Base-by-base conservation (phyloP, 148 eudicot species). In the Polygonum aviculare region DNA sequence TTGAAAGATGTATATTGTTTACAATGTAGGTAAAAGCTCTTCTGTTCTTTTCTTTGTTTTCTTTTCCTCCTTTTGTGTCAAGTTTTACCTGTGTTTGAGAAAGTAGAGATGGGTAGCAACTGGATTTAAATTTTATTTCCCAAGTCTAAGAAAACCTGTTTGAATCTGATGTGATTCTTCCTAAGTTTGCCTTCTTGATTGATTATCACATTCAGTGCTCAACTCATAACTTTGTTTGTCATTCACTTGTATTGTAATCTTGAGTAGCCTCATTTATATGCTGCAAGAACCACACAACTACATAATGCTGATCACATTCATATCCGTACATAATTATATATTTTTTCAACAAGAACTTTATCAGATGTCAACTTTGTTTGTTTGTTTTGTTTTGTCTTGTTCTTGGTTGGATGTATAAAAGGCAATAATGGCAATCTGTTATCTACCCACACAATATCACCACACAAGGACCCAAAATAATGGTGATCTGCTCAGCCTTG, bases 61-160 rank as follows among this genome's bases (percentile, higher is more conserved):
- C 16, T 35, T 16, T 14, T 9, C 15, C 45, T 8, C 67, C 21
- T 35, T 65, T 65, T 35, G 71, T 35, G 71, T 35, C 41, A 65
- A 65, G 71, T 15, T 65, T 67, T 67, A 38, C 35, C 15, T 67
- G 44, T 67, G 72, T 67, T 67, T 60, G n/a, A 33, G 47, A 21
- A 33, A 57, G 71, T 12, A 38, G 31, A 63, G 69, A 10, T 63
- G 69, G 39, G 69, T 63, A 63, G 69, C 39, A 12, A 63, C 18
- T 63, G 69, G 69, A 33, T 63, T 63, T 63, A 2, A 63, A 11
- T 67, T 67, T 14, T 36, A 35, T 67, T 67, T 67, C 16, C 15
- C 7, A 36, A 35, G 72, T 35, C 72, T 67, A 67, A 67, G 72
- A 67, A 67, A 67, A 67, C 72, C 15, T 67, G 21, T 67, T 67